Evolutionary conservation across 768 basidiomycete species (phyloP), one percentile per base, ranked within the genome.

Genomic region (Tricholoma sp.): DNA sequence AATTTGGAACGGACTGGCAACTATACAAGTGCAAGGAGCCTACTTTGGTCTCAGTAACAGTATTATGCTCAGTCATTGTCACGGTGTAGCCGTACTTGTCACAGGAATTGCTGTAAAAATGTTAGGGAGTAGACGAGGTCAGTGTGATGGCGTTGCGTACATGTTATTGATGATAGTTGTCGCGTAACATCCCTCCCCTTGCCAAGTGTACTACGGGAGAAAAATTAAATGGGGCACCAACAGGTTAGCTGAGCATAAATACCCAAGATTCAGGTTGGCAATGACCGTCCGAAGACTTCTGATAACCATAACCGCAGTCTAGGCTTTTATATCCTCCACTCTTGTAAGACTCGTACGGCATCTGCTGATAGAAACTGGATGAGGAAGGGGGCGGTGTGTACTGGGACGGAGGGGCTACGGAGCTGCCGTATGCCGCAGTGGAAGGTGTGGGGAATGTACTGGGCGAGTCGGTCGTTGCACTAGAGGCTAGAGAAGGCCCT

Each of bases 281-380:
- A 49, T 72, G 75, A 33, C 84, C 85, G 66, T 85, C 78, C 9
- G 67, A 71, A 54, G 66, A 69, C 70, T 85, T 86, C 49, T 68
- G 62, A 64, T 84, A 84, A 24, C 87, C 88, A 65, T 90, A 90
- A 51, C 88, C 88, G 65, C 88, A 90, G 60, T 78, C 70, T 68
- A 89, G 70, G 66, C 75, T 79, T 67, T 76, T 74, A 70, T 89
- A 90, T 28, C 87, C 88, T 55, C 86, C 88, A 33, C 65, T 64
- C 68, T 72, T 73, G 72, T 85, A 86, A 32, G 78, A 74, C 11
- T 78, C 73, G 66, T 89, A 89, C 29, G 82, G 80, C 80, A 83
- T 83, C 58, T 61, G 60, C 24, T 76, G 63, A 63, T 80, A 79
- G 62, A 77, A 75, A 62, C 77, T 70, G 31, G 70, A 57, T 9